Evolutionary conservation across 495 filamentous ascomycete species (phyloP).

Genomic region (Annulohypoxylon nitens): DNA sequence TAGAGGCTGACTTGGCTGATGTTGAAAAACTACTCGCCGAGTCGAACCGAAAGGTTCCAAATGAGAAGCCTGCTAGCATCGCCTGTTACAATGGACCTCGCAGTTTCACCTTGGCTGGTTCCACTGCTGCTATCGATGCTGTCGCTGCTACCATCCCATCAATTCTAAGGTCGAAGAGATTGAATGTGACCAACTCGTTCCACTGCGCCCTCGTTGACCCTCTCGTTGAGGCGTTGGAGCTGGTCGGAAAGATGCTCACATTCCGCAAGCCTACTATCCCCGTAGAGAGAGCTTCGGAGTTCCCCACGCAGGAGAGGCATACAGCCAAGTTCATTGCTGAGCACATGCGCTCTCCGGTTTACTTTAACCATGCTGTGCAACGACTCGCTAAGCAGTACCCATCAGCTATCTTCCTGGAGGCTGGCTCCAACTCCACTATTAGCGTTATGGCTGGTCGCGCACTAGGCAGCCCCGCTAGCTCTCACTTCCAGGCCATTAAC

Average conservation of each 20-base stretch:
- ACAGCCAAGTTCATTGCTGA: slow-evolving; percentile 57
- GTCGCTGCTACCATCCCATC: slow-evolving; percentile 40
- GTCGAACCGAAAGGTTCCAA: slow-evolving; percentile 24
- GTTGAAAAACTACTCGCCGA: slow-evolving; percentile 50
- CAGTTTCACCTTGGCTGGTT: slow-evolving; percentile 63
- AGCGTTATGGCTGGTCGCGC: slow-evolving; percentile 60
- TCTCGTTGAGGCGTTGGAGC: slow-evolving; percentile 52
- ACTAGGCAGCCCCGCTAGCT: slow-evolving; percentile 32
- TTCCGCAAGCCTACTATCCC: slow-evolving; percentile 53
- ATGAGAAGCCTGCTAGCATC: slow-evolving; percentile 49
- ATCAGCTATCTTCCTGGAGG: slow-evolving; percentile 63
- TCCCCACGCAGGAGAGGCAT: slow-evolving; percentile 54
- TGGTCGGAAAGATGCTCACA: slow-evolving; percentile 47
- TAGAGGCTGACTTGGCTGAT: slow-evolving; percentile 55
- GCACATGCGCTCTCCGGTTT: slow-evolving; percentile 66
- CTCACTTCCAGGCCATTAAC: slow-evolving; percentile 61
- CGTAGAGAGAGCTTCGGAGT: slow-evolving; percentile 52
- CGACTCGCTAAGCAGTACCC: slow-evolving; percentile 57
- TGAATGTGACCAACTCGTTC: slow-evolving; percentile 66
- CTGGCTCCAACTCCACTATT: slow-evolving; percentile 64
- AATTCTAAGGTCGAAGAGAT: slow-evolving; percentile 53
- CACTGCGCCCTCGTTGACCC: slow-evolving; percentile 63
- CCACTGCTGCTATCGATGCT: slow-evolving; percentile 52
- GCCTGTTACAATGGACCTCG: slow-evolving; percentile 66
- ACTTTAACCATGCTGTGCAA: slow-evolving; percentile 64